A percentile compares a stretch with the other conserved stretches of the same genome.
These are phyloP conservation scores for Stropharia rugosoannulata DNA, from an alignment of 768 basidiomycete species.

Conservation along the genomic window DNA sequence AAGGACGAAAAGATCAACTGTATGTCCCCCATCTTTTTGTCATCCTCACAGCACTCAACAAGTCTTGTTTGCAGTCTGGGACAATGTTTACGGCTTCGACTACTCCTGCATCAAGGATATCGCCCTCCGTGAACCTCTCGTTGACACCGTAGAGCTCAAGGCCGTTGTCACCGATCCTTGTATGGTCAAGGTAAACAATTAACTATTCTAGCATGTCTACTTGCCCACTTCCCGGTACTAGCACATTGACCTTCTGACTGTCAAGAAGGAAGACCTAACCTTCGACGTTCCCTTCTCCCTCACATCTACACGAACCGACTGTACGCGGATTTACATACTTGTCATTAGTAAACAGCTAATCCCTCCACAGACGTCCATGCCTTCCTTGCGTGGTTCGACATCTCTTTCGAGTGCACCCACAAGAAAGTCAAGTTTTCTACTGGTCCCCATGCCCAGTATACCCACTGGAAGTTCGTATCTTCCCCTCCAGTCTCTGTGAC, in stretches of 20 bases:
- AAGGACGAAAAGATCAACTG: conserved; percentile 99
- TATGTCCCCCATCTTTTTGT: conserved; percentile 39
- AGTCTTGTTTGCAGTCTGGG: conserved; percentile 73
- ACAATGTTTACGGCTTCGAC: conserved; percentile 99
- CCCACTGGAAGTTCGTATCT: conserved; percentile 87
- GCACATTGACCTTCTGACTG: conserved; percentile 90
- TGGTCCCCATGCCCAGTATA: conserved; percentile 95
- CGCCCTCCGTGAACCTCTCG: conserved; percentile 92
- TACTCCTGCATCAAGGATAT: conserved; percentile 99
- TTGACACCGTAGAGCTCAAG: conserved; percentile 98
- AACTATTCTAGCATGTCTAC: background rate
- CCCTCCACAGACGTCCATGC: conserved; percentile 79
- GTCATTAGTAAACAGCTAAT: conserved; percentile 2
- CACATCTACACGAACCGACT: conserved; percentile 85
- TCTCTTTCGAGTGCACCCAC: conserved; percentile 93
- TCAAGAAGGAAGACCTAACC: conserved; percentile 91
- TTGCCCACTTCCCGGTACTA: conserved; percentile 26
- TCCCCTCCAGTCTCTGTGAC: background rate
- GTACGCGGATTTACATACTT: conserved; percentile 43
- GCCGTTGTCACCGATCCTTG: conserved; percentile 93
- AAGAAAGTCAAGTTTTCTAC: conserved; percentile 96
- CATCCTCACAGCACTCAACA: background rate
- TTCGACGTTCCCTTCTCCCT: conserved; percentile 83
- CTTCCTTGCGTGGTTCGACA: conserved; percentile 99
- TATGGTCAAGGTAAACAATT: conserved; percentile 66